Evolutionary conservation across 139 green algal genomes (phyloP).

Genomic region (Nannochloris sp.): DNA sequence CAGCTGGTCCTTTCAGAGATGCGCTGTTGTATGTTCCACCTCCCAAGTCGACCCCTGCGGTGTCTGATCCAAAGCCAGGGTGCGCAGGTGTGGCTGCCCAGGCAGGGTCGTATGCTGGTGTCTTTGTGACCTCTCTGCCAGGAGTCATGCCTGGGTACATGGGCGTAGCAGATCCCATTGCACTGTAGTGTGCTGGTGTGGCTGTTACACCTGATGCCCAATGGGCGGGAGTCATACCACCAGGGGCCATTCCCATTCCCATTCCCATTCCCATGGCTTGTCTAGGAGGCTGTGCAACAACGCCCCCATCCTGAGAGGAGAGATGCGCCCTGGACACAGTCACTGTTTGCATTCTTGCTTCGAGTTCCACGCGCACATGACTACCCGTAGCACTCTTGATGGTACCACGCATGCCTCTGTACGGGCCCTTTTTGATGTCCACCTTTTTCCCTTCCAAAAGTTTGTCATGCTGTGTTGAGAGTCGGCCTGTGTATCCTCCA

Average conservation of each 20-base stretch:
- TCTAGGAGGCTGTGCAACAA: not conserved
- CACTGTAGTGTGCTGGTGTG: slow-evolving; percentile 33
- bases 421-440: slow-evolving; percentile 50
- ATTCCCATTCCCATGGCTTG: not conserved
- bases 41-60: not conserved
- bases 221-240: slow-evolving; percentile 33
- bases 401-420: slow-evolving; percentile 72
- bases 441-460: slow-evolving; percentile 44
- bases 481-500: slow-evolving; percentile 21
- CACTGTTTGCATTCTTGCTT: slow-evolving; percentile 74
- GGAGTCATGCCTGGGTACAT: slow-evolving; percentile 58
- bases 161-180: slow-evolving; percentile 20
- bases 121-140: slow-evolving; percentile 37
- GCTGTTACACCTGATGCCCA: slow-evolving; percentile 17
- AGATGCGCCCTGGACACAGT: slow-evolving; percentile 53
- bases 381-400: slow-evolving; percentile 73
- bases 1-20: not conserved
- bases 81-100: slow-evolving; percentile 29
- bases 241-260: slow-evolving; percentile 1
- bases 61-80: slow-evolving; percentile 13
- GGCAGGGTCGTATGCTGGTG: slow-evolving; percentile 37
- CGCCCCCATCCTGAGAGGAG: slow-evolving; percentile 13
- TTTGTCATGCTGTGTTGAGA: slow-evolving; percentile 22
- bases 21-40: not conserved
- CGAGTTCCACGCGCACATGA: slow-evolving; percentile 74